phyloP scores from a whole-genome alignment of 306 rosid genomes.

The Glycine soja region DNA sequence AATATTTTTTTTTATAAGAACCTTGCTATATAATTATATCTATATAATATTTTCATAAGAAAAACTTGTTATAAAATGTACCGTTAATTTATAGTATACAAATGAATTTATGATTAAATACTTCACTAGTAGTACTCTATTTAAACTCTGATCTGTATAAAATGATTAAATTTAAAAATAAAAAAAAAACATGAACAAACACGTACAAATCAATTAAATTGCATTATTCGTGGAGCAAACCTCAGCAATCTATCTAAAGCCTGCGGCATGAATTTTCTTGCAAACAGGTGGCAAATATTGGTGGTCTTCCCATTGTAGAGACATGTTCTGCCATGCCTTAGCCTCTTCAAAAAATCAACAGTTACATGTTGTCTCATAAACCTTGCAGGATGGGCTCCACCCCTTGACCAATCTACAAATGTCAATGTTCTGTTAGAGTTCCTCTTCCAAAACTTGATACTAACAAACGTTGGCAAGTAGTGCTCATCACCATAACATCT shows the following conservation, averaged over 20 bases:
- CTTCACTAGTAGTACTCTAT: neutral
- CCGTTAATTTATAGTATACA: too few relatives aligned
- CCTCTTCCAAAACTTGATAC: conserved; percentile 53
- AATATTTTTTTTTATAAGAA: too few relatives aligned
- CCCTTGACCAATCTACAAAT: conserved; percentile 89
- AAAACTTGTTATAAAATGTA: too few relatives aligned
- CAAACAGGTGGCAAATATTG: conserved; percentile 73
- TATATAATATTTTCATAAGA: too few relatives aligned
- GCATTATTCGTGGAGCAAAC: conserved; percentile 79
- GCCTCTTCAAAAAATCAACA: conserved; percentile 51
- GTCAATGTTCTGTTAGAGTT: conserved; percentile 82
- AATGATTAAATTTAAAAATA: neutral
- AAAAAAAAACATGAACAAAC: neutral
- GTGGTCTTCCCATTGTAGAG: conserved; percentile 64
- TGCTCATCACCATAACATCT: conserved; percentile 82
- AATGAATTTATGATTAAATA: neutral
- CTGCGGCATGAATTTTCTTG: conserved; percentile 73
- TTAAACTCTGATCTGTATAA: neutral
- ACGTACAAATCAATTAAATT: conserved; percentile 48
- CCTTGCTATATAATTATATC: too few relatives aligned
- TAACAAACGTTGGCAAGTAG: conserved; percentile 73
- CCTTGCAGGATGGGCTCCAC: conserved; percentile 78
- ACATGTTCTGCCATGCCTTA: conserved; percentile 66
- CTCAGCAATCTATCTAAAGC: conserved; percentile 71
- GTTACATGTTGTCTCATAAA: conserved; percentile 60